Evolutionary conservation across 1,284 basidiomycete genomes (phyloP), one percentile per base, ranked within the genome.

Genomic region (Malassezia slooffiae): DNA sequence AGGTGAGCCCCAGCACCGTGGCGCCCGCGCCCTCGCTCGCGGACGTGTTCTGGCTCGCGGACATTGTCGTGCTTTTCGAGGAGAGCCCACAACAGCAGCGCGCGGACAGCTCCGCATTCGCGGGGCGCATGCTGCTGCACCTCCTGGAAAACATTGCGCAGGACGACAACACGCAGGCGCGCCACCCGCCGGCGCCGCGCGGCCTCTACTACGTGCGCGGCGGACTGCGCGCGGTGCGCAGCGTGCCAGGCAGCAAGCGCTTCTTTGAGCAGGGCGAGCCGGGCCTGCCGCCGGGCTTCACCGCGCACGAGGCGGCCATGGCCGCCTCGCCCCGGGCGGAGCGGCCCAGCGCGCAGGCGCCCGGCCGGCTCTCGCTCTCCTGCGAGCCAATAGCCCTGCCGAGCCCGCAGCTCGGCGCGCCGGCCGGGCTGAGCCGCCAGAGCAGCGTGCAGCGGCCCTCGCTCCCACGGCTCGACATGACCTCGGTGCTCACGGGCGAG

Each of bases 1-100:
- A n/a, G n/a, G n/a, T n/a, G n/a, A n/a, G n/a, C n/a, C n/a, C n/a
- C n/a, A n/a, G n/a, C n/a, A n/a, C n/a, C n/a, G 40, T 29, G 16
- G n/a, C 17, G 7, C 17, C 22, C 5, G 22, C n/a, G 7, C 23
- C 10, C 9, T 16, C 32, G 8, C 16, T 47, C 19, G 13, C 15
- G 3, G 21, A 32, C 3, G 28, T 47, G 3, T 22, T 47, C 22
- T 47, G 45, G 45, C 42, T 41, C 34, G 20, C 34, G 17, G 46
- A 48, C 21, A 22, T 39, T 3, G 35, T 48, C 10, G 46, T 48
- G 28, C 30, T 48, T 26, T 38, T 38, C 23, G 46, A 48, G 15
- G 40, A 48, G 30, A 16, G 19, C 22, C 24, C 23, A 26, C 29
- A 3, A n/a, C 28, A 17, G 22, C 27, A 4, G 28, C 11, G 16